A percentile compares a stretch with the other conserved stretches of the same genome.
These are phyloP conservation scores for Apium graveolens DNA, from an alignment of 129 eudicot genomes.

Conservation along the genomic window DNA sequence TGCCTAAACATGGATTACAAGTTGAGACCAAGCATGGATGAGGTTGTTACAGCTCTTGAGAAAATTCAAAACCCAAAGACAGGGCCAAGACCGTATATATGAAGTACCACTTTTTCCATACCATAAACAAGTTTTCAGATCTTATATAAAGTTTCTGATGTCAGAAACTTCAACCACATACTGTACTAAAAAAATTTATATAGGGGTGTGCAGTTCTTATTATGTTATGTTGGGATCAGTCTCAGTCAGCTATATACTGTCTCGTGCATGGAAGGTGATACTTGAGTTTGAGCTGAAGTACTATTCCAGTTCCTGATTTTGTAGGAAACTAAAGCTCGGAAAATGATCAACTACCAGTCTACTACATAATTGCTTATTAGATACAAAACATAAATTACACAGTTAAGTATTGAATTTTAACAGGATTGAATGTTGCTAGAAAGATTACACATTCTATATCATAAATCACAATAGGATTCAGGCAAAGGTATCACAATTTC, in stretches of 20 bases:
- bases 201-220: constrained; percentile 3
- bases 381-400: too few species aligned
- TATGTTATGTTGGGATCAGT: neutral
- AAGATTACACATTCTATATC: too few species aligned
- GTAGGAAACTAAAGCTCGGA: too few species aligned
- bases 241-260: neutral
- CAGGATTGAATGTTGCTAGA: too few species aligned
- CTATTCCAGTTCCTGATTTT: too few species aligned
- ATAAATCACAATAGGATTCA: too few species aligned
- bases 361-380: too few species aligned
- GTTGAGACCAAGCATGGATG: constrained; percentile 68
- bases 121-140: neutral
- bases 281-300: neutral
- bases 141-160: neutral
- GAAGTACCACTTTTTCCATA: neutral
- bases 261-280: neutral
- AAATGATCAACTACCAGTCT: too few species aligned
- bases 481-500: too few species aligned
- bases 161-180: neutral
- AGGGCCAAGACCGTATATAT: constrained; percentile 45
- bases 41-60: constrained; percentile 58
- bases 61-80: constrained; percentile 48
- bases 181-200: neutral
- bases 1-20: constrained; percentile 69
- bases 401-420: too few species aligned